A percentile compares a stretch with the other conserved stretches of the same genome.
Evolutionary conservation across 176 grass and related monocot species (phyloP).

Genomic region (Calamus simplicifolius): DNA sequence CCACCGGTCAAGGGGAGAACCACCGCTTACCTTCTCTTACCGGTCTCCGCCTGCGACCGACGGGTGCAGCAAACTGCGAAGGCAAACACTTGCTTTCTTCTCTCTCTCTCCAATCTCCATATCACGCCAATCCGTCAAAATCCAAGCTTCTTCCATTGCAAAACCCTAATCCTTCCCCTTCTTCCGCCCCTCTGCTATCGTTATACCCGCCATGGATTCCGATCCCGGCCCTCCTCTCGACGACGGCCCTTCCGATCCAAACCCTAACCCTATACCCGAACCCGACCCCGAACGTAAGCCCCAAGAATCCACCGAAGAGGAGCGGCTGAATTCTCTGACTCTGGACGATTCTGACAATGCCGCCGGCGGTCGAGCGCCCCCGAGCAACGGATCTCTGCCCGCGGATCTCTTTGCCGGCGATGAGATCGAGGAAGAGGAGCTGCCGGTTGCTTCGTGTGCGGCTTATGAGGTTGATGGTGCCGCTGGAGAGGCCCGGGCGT

Average conservation of each 20-base stretch:
- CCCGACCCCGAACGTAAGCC: neutral
- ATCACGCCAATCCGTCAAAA: too few species aligned
- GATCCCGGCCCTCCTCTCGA: conserved; percentile 2
- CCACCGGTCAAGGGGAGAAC: too few species aligned
- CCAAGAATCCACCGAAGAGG: neutral
- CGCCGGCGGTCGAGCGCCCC: neutral
- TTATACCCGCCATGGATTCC: conserved; percentile 26
- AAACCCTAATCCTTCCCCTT: neutral
- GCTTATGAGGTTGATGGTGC: conserved; percentile 23
- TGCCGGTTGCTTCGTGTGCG: too few species aligned
- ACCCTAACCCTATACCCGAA: conserved; percentile 9
- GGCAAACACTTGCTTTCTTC: neutral
- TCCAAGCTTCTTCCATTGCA: too few species aligned
- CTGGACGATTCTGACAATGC: conserved; percentile 6
- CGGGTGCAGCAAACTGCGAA: neutral
- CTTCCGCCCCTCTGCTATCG: neutral
- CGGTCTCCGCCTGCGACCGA: neutral
- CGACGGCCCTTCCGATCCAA: conserved; percentile 26
- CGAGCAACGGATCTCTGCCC: conserved; percentile 34
- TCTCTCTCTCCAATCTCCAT: neutral
- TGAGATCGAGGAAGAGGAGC: too few species aligned
- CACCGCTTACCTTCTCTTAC: too few species aligned
- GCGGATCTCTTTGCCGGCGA: conserved; percentile 37
- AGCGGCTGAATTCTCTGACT: conserved; percentile 14
- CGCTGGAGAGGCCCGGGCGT: conserved; percentile 25